Evolutionary conservation across 2,329 filamentous ascomycete genomes (phyloP), one percentile per base, ranked within the genome.

Genomic region (Colletotrichum tamarilloi): DNA sequence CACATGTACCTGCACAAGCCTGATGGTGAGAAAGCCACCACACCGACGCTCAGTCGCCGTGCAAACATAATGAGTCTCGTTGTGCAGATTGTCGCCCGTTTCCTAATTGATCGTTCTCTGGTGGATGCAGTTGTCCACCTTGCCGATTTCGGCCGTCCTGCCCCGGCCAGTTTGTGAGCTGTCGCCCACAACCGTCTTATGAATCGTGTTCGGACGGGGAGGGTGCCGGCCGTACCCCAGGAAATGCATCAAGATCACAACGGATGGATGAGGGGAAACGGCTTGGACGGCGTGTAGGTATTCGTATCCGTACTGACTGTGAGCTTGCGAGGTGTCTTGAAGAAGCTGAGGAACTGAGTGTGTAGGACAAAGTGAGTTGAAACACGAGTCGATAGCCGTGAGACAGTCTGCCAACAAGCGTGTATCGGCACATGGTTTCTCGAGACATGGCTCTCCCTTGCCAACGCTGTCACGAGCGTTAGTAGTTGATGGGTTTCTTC

Each of bases 1-100:
- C 16, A 22, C 24, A 35, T 16, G 69, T 59, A 58, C 58, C 69
- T 72, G 69, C 38, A 58, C 53, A 68, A 72, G 63, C 26, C 49
- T 57, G 30, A 9, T n/a, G 46, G 24, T n/a, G 46, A 57, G 46
- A 46, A 19, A 35, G 58, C 32, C 52, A 57, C 32, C 52, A 68
- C 22, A 63, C 22, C 22, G 22, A 28, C 26, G 62, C n/a, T 55
- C 24, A 24, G 22, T 19, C 14, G 49, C 16, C 32, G 38, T 32
- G 16, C 52, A 52, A 19, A 42, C 38, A 16, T 16, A 42, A 7
- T 7, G 5, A 42, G 38, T 42, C 35, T 42, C 38, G 38, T 7
- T 8, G 38, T 19, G 38, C 26, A 58, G 19, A 26, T 32, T 65
- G 52, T 35, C 53, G 38, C 11, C 22, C 14, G 19, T 22, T 26